Evolutionary conservation across 352 stramenopile species (phyloP), one percentile per base, ranked within the genome.

Genomic region (Aphanomyces euteiches): DNA sequence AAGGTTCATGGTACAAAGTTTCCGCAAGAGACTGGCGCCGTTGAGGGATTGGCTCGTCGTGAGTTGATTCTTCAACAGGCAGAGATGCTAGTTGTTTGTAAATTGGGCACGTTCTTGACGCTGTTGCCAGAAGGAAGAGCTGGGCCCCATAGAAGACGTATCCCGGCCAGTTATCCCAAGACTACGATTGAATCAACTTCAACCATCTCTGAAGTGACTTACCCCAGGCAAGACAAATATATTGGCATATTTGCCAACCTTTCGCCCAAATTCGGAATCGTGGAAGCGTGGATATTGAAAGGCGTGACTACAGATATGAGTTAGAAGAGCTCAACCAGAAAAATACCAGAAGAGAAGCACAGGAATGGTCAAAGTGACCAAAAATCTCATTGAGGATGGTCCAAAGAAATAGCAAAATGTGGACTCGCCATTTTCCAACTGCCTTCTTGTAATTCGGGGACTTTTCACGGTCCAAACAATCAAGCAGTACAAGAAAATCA

Each of bases 91-190:
- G 19, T 70, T 70, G 6, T 34, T 28, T 41, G 84, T 78, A 34
- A 90, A 69, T 76, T 88, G 89, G 17, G 82, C 76, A 47, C 74
- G 79, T 66, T 72, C 81, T 17, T 12, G 64, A 54, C 8, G 53
- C 54, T 7, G 64, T 45, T n/a, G 87, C 59, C 12, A 92, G 85
- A 7, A 95, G 76, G 45, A 95, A 64, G 47, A 88, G 75, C 37
- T 89, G 74, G n/a, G 82, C 78, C 0, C 48, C 66, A 7, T 79
- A 83, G 56, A 91, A 90, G 54, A 92, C 78, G 66, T 87, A 95
- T 64, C 90, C 87, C 69, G 83, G 74, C 83, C 87, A 92, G n/a
- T 70, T 38, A 8, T 19, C 64, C 34, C 43, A 70, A 12, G 47
- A 59, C 64, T 70, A 70, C 7, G 58, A 3, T 28, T 17, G 63